Conservation (phyloP, 1,284 basidiomycete genomes). For the Coniophora puteana region DNA sequence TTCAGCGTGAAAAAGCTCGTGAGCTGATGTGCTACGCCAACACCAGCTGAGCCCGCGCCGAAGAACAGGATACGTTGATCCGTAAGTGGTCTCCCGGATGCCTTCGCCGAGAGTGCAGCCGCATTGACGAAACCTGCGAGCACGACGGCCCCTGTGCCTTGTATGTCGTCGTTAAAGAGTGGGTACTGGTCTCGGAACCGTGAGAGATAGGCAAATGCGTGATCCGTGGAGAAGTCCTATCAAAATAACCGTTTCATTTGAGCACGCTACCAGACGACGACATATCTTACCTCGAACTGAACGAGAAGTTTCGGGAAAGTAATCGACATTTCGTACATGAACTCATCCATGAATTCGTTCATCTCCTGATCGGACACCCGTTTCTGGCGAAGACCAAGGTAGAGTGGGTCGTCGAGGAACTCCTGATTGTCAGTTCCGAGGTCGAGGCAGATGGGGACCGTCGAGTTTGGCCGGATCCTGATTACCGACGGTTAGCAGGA, state of each 20-base stretch:
- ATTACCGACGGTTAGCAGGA: slow-evolving; percentile 2
- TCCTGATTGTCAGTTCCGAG: slow-evolving; percentile 87
- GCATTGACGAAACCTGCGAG: slow-evolving; percentile 90
- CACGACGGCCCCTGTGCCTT: slow-evolving; percentile 89
- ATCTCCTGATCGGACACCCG: slow-evolving; percentile 66
- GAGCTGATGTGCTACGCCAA: slow-evolving; percentile 88
- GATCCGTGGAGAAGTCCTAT: slow-evolving; percentile 83
- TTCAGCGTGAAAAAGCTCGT: slow-evolving; percentile 85
- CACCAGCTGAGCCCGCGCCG: slow-evolving; percentile 85
- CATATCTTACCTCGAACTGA: slow-evolving; percentile 77
- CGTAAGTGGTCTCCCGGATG: too few relatives aligned
- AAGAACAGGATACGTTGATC: slow-evolving; percentile 91
- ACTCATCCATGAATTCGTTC: slow-evolving; percentile 88
- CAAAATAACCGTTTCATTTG: slow-evolving; percentile 5
- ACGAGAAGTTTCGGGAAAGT: slow-evolving; percentile 83
- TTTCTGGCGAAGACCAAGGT: slow-evolving; percentile 79
- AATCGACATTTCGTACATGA: slow-evolving; percentile 78
- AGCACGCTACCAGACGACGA: too few relatives aligned
- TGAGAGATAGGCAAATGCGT: slow-evolving; percentile 81
- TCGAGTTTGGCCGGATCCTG: slow-evolving; percentile 82
- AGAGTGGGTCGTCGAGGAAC: slow-evolving; percentile 85
- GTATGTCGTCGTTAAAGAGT: slow-evolving; percentile 90
- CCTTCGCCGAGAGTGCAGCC: slow-evolving; percentile 70
- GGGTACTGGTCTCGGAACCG: slow-evolving; percentile 73
- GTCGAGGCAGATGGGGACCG: slow-evolving; percentile 83